Evolutionary conservation across 2,329 filamentous ascomycete genomes (phyloP).

Genomic region (Chalaropsis thielavioides): DNA sequence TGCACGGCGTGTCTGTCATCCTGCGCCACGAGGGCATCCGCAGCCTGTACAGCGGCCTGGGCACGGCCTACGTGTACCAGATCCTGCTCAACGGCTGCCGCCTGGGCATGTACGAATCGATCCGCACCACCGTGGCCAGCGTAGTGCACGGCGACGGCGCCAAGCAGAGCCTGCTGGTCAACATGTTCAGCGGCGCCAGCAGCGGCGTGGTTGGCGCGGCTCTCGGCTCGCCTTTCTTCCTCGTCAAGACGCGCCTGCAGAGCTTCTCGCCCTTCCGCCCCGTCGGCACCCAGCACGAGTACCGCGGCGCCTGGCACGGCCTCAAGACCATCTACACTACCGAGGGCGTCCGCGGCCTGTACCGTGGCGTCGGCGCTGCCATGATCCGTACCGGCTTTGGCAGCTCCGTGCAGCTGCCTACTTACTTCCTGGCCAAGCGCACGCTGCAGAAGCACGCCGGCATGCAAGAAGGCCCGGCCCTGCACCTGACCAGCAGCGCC

Average conservation of each 20-base stretch:
- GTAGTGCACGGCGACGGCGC: slow-evolving; percentile 56
- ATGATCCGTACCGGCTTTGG: slow-evolving; percentile 96
- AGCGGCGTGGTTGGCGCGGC: slow-evolving; percentile 85
- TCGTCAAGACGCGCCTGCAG: slow-evolving; percentile 91
- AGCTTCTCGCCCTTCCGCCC: slow-evolving; percentile 85
- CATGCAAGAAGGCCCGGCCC: slow-evolving; percentile 77
- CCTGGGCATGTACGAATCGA: slow-evolving; percentile 91
- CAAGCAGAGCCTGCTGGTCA: slow-evolving; percentile 76
- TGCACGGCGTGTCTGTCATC: slow-evolving; percentile 85
- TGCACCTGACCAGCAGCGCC: slow-evolving; percentile 81
- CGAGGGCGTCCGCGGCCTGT: slow-evolving; percentile 71
- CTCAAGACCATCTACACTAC: slow-evolving; percentile 59
- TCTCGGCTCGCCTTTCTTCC: slow-evolving; percentile 91
- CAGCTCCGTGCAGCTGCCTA: slow-evolving; percentile 88
- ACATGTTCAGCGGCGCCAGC: slow-evolving; percentile 80
- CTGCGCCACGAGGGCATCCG: slow-evolving; percentile 74
- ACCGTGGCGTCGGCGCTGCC: slow-evolving; percentile 78
- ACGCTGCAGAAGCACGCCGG: slow-evolving; percentile 66
- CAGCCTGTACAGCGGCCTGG: slow-evolving; percentile 78
- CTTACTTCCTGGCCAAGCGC: slow-evolving; percentile 95
- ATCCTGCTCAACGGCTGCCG: slow-evolving; percentile 92
- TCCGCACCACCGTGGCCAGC: slow-evolving; percentile 57
- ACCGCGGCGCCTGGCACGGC: slow-evolving; percentile 74
- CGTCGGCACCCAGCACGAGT: slow-evolving; percentile 91
- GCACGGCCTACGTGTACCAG: slow-evolving; percentile 91